Evolutionary conservation across 768 basidiomycete species (phyloP).

Genomic region (Scleroderma bovista): DNA sequence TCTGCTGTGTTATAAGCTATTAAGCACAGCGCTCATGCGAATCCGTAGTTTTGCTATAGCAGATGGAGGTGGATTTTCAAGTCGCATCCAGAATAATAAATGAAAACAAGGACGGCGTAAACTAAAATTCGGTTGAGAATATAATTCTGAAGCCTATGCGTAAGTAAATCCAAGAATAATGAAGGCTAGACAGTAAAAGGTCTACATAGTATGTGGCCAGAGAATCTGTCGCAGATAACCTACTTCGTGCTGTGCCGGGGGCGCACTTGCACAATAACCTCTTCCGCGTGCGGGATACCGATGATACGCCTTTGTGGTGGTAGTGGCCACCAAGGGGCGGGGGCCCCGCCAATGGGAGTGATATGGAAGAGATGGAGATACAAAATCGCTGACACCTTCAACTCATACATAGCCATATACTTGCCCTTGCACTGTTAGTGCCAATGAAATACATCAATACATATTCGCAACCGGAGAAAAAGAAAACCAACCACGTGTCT

Average conservation of each 20-base stretch:
- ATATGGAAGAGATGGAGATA: neutral
- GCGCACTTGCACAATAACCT: neutral
- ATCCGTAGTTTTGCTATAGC: no score
- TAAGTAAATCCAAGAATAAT: no score
- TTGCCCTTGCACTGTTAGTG: neutral
- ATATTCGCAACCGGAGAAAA: neutral
- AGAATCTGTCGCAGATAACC: no score
- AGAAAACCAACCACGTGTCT: constrained; percentile 11
- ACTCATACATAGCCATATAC: neutral
- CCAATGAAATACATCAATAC: neutral
- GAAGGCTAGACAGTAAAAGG: no score
- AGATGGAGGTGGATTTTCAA: no score
- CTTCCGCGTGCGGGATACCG: neutral
- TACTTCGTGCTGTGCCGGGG: no score
- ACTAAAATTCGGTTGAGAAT: no score
- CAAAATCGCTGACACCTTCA: neutral
- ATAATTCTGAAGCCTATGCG: no score
- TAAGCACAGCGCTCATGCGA: no score
- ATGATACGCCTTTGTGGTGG: neutral
- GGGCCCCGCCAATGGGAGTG: neutral
- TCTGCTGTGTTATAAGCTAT: no score
- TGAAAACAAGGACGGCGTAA: no score
- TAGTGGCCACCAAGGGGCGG: neutral
- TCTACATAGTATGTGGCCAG: neutral
- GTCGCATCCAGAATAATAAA: no score